phyloP scores from a whole-genome alignment of 1,139 yeast genomes.

The Scheffersomyces quercinus region DNA sequence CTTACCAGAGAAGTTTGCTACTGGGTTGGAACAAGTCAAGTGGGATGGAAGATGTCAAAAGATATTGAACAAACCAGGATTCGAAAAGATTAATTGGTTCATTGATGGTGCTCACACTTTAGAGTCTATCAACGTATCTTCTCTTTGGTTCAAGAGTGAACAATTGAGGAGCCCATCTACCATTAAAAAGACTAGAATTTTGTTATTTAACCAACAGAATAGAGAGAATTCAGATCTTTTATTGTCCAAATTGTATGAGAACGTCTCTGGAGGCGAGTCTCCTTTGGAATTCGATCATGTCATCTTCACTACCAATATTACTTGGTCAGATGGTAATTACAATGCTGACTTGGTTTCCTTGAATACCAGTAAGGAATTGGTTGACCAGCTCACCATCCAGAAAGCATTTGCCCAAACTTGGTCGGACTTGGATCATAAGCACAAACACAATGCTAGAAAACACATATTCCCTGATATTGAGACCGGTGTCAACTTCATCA shows the following conservation, averaged over 20 bases:
- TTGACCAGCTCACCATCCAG: slow-evolving; percentile 81
- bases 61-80: slow-evolving; percentile 42
- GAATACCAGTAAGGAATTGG: slow-evolving; percentile 71
- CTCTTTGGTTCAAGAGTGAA: slow-evolving; percentile 67
- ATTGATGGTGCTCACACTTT: slow-evolving; percentile 96
- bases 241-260: slow-evolving; percentile 52
- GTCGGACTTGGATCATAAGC: slow-evolving; percentile 51
- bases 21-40: slow-evolving; percentile 66
- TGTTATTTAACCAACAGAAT: slow-evolving; percentile 91
- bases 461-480: slow-evolving; percentile 76
- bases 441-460: slow-evolving; percentile 32
- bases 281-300: slow-evolving; percentile 63
- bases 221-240: slow-evolving; percentile 74
- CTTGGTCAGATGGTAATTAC: slow-evolving; percentile 83
- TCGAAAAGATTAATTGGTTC: slow-evolving; percentile 63
- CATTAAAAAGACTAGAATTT: slow-evolving; percentile 34
- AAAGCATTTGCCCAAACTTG: slow-evolving; percentile 70
- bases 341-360: slow-evolving; percentile 82
- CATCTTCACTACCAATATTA: slow-evolving; percentile 86
- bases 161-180: slow-evolving; percentile 5
- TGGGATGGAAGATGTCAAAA: slow-evolving; percentile 98
- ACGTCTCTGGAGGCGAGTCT: slow-evolving; percentile 26
- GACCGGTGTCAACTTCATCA: slow-evolving; percentile 59
- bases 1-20: slow-evolving; percentile 57
- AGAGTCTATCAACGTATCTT: slow-evolving; percentile 80